Base-by-base conservation (phyloP, 2,329 filamentous ascomycete species). In the Fusarium sp. region DNA sequence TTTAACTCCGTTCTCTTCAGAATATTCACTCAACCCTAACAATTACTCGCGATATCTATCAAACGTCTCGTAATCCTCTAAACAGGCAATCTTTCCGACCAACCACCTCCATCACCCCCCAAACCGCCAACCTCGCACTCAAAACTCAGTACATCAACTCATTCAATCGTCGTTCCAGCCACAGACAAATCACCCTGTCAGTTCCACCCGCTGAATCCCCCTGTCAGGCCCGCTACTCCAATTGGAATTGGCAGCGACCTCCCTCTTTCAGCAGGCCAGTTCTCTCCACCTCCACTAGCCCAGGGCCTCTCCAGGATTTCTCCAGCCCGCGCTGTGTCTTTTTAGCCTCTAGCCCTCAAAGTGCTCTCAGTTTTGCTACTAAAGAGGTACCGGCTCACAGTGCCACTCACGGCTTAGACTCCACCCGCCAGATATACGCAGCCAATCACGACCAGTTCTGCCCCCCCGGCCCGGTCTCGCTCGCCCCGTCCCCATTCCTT, bases 381-480 rank as follows among this genome's bases (percentile, higher is more conserved):
- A 14, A 27, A 67, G 45, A 76, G 69, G 74, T 76, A 74, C 74
- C 71, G 56, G 54, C 53, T 69, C 74, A 76, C 74, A 76, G 74
- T 76, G 74, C 44, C 53, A 50, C 57, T 53, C 54, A 73, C 75
- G 73, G 73, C 54, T 48, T 48, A 13, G 12, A 49, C 35, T 15
- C 71, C 60, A 67, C 59, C 41, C 41, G n/a, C 44, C 42, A 20
- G n/a, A 45, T 26, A 7, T 6, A 35, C 7, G 38, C 35, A 18
- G 2, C 70, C 64, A 73, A 67, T 73, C 56, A 71, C 30, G 15
- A n/a, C 20, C 27, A 27, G 30, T 27, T 27, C 9, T 59, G 58
- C 33, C 27, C 45, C 65, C 70, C 68, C 59, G 62, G 64, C 64
- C 60, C 64, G 54, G 56, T 64, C 42, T 63, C 42, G 62, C 69